Evolutionary conservation across 306 rosid species (phyloP).

Genomic region (Lathyrus aphaca): DNA sequence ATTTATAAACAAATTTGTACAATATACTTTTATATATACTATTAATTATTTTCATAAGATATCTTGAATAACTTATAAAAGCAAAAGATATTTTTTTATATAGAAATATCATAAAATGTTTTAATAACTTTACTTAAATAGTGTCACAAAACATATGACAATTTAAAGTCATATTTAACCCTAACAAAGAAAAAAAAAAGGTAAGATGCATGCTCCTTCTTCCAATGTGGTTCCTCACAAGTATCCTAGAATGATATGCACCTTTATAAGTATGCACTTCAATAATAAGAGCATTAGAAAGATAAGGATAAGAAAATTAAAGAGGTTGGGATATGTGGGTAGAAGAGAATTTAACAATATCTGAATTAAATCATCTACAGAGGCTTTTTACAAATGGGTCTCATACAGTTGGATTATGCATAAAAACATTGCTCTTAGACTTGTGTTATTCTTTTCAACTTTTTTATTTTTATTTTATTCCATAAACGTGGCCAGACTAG

Average conservation of each 20-base stretch:
- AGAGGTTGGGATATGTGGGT: slow-evolving; percentile 35
- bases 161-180: no score
- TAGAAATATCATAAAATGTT: no score
- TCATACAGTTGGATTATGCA: slow-evolving; percentile 40
- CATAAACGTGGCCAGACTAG: slow-evolving; percentile 55
- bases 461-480: slow-evolving; percentile 25
- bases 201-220: background rate
- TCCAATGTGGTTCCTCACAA: background rate
- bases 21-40: no score
- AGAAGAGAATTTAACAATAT: slow-evolving; percentile 40
- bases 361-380: slow-evolving; percentile 4
- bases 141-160: no score
- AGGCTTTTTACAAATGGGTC: slow-evolving; percentile 20
- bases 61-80: no score
- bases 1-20: no score
- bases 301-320: slow-evolving; percentile 35
- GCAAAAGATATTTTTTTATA: no score
- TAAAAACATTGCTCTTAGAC: slow-evolving; percentile 34
- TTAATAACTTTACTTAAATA: no score
- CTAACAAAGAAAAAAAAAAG: no score
- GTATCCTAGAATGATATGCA: slow-evolving; percentile 43
- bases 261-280: slow-evolving; percentile 23
- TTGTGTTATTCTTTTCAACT: background rate
- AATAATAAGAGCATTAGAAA: slow-evolving; percentile 28
- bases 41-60: no score